phyloP scores from a whole-genome alignment of 208 protist species.

The Trypanosoma mega region DNA sequence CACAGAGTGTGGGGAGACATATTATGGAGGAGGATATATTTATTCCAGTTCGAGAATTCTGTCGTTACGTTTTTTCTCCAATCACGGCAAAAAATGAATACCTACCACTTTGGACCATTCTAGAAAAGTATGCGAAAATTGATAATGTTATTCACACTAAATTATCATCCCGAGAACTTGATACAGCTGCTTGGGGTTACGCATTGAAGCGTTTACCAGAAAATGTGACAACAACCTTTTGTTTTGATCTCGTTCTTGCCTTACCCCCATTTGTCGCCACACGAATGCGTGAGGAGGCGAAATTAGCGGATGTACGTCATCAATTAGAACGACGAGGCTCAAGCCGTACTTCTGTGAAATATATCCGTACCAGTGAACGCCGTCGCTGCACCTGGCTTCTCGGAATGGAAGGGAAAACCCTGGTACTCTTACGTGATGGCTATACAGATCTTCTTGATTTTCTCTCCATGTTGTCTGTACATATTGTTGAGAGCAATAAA shows the following conservation, averaged over 20 bases:
- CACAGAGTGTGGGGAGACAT: constrained; percentile 58
- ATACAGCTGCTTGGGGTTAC: constrained; percentile 88
- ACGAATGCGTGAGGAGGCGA: constrained; percentile 67
- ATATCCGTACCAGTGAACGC: constrained; percentile 79
- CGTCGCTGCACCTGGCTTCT: constrained; percentile 86
- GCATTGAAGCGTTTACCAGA: constrained; percentile 73
- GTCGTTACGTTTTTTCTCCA: constrained; percentile 75
- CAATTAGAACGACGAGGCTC: constrained; percentile 15
- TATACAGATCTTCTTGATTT: constrained; percentile 90
- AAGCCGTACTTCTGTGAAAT: constrained; percentile 51
- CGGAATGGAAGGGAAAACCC: constrained; percentile 83
- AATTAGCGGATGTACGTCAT: constrained; percentile 65
- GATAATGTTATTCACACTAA: constrained; percentile 89
- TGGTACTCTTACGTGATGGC: constrained; percentile 84
- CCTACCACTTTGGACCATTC: constrained; percentile 75
- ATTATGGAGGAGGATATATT: constrained; percentile 76
- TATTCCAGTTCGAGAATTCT: constrained; percentile 72
- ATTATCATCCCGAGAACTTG: constrained; percentile 63
- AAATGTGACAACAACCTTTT: constrained; percentile 82
- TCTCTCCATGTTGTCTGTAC: constrained; percentile 85
- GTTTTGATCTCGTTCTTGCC: constrained; percentile 77
- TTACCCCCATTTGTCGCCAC: constrained; percentile 81
- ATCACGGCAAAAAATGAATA: constrained; percentile 71
- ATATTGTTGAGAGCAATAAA: constrained; percentile 91
- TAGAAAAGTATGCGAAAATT: constrained; percentile 78